Percentiles rank a stretch among this genome's conserved stretches.
These are phyloP conservation scores for Colletotrichum melonis DNA, from an alignment of 2,329 filamentous ascomycete genomes.

Conservation along the genomic window DNA sequence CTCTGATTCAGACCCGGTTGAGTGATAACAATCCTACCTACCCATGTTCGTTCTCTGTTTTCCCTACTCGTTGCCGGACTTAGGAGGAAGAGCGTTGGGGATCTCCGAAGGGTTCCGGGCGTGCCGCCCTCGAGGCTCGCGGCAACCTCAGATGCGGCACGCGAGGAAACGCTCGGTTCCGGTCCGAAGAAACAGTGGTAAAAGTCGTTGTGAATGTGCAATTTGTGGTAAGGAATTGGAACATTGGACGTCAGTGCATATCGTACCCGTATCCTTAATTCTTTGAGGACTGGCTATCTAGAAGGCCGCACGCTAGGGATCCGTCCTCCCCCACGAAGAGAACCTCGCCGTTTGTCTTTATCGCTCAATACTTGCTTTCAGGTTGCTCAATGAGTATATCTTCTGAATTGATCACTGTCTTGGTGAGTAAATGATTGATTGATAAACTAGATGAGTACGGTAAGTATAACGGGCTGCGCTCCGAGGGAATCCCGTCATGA, in stretches of 20 bases:
- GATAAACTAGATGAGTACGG: too few species aligned
- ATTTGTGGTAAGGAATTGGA: background rate
- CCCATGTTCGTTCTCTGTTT: background rate
- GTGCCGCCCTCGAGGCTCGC: background rate
- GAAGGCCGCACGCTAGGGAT: background rate
- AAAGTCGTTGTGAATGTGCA: background rate
- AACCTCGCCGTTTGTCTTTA: too few species aligned
- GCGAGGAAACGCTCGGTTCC: background rate
- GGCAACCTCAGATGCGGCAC: background rate
- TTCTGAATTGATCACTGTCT: too few species aligned
- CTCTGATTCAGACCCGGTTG: background rate
- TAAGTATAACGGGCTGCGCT: too few species aligned
- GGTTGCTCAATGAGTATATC: too few species aligned
- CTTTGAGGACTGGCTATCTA: background rate
- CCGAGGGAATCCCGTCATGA: too few species aligned
- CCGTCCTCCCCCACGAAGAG: background rate
- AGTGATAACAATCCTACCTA: background rate
- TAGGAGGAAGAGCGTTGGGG: slow-evolving; percentile 2
- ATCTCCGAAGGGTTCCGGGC: slow-evolving; percentile 14
- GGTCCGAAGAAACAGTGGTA: background rate
- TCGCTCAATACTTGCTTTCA: too few species aligned
- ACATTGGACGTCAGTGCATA: background rate
- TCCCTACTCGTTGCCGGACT: background rate
- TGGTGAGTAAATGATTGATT: too few species aligned
- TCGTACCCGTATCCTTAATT: background rate